Evolutionary conservation across 2,329 filamentous ascomycete genomes (phyloP).

Genomic region (Cercospora zeae-maydis): DNA sequence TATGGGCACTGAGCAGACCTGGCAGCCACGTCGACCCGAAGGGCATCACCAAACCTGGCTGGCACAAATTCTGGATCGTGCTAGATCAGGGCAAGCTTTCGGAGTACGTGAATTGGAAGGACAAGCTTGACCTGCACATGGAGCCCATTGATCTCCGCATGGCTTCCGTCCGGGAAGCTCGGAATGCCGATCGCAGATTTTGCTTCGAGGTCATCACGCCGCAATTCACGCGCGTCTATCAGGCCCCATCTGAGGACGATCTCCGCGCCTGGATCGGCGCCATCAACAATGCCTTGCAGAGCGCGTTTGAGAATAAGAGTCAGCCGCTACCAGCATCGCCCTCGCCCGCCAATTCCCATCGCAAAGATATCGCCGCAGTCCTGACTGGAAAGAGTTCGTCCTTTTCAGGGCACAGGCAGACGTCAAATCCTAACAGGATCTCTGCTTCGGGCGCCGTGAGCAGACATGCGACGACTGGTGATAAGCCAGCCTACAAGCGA

Average conservation of each 20-base stretch:
- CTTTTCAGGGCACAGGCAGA: slow-evolving; percentile 54
- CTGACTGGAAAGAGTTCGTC: slow-evolving; percentile 88
- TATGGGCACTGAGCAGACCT: slow-evolving; percentile 91
- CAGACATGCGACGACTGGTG: slow-evolving; percentile 86
- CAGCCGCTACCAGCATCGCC: slow-evolving; percentile 48
- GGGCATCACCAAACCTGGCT: slow-evolving; percentile 92
- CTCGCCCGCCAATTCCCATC: slow-evolving; percentile 53
- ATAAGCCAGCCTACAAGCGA: slow-evolving; percentile 69
- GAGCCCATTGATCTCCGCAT: slow-evolving; percentile 95
- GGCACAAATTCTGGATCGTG: slow-evolving; percentile 99
- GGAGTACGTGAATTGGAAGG: slow-evolving; percentile 99
- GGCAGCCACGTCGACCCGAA: slow-evolving; percentile 94
- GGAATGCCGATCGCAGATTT: slow-evolving; percentile 89
- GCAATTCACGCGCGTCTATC: slow-evolving; percentile 91
- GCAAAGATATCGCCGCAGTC: slow-evolving; percentile 86
- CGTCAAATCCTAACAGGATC: slow-evolving; percentile 43
- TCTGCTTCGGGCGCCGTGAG: slow-evolving; percentile 57
- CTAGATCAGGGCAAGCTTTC: slow-evolving; percentile 94
- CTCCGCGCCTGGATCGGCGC: slow-evolving; percentile 95
- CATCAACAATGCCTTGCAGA: slow-evolving; percentile 96
- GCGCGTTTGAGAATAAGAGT: slow-evolving; percentile 75
- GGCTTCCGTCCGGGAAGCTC: slow-evolving; percentile 92
- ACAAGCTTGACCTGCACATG: slow-evolving; percentile 93
- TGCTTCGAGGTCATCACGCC: slow-evolving; percentile 99
- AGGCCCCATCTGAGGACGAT: slow-evolving; percentile 95